These are phyloP conservation scores for Planoprotostelium fungivorum DNA, from an alignment of 78 protist species.

Conservation along the genomic window DNA sequence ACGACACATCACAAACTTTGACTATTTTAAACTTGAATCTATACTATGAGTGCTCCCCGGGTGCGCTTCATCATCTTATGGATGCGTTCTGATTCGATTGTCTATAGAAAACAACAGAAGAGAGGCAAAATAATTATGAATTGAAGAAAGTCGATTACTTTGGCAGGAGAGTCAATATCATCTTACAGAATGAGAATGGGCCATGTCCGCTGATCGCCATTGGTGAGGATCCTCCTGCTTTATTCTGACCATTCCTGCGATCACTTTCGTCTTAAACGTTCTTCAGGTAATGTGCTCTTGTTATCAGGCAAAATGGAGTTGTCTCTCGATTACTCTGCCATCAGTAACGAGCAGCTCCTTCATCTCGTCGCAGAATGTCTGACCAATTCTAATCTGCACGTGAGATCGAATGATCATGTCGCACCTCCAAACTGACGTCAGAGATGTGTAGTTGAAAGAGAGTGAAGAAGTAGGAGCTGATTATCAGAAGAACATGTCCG, in stretches of 20 bases:
- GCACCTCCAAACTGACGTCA: not conserved
- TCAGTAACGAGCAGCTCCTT: not conserved
- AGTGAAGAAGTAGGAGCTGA: not conserved
- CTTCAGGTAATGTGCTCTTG: not conserved
- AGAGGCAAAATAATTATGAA: too few relatives aligned
- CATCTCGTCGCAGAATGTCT: not conserved
- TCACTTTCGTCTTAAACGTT: not conserved
- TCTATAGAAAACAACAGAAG: too few relatives aligned
- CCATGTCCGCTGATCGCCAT: conserved; percentile 67
- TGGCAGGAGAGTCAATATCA: not conserved
- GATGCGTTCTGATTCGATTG: too few relatives aligned
- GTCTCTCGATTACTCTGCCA: not conserved
- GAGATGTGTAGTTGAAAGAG: not conserved
- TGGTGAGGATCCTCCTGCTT: not conserved
- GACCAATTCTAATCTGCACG: not conserved
- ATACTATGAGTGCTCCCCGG: too few relatives aligned
- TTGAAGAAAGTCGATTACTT: not conserved
- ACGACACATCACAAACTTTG: too few relatives aligned
- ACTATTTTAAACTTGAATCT: too few relatives aligned
- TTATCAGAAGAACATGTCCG: not conserved
- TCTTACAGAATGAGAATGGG: conserved; percentile 55
- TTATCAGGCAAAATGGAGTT: not conserved
- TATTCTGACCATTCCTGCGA: too few relatives aligned
- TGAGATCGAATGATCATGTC: not conserved
- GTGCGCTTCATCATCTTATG: too few relatives aligned